Conservation (phyloP, 805 yeast genomes). For the Kregervanrija pseudodelftensis region DNA sequence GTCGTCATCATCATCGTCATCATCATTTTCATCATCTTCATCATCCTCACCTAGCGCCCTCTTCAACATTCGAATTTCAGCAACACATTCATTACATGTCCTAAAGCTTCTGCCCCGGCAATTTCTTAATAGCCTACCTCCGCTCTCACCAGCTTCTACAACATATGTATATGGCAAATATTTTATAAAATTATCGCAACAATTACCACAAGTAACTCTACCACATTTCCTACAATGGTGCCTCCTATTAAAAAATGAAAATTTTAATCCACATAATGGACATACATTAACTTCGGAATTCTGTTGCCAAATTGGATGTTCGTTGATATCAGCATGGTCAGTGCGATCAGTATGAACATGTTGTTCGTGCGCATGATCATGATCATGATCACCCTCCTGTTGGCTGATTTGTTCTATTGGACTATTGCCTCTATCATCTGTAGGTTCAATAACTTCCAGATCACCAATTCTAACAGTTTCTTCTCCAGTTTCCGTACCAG, state of each 20-base stretch:
- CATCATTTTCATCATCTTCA: constrained; percentile 1
- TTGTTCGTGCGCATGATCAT: neutral
- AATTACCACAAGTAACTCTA: constrained; percentile 62
- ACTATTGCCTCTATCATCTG: too few relatives aligned
- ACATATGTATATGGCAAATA: constrained; percentile 57
- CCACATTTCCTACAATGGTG: constrained; percentile 88
- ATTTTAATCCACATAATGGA: constrained; percentile 43
- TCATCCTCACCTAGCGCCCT: constrained; percentile 29
- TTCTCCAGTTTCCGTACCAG: too few relatives aligned
- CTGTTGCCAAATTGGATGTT: constrained; percentile 58
- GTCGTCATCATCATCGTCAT: neutral
- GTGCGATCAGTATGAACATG: neutral
- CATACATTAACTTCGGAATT: constrained; percentile 51
- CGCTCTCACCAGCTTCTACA: constrained; percentile 31
- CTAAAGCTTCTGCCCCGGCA: constrained; percentile 36
- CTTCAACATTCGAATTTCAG: constrained; percentile 47
- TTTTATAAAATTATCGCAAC: constrained; percentile 47
- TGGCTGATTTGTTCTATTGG: too few relatives aligned
- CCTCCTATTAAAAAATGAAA: constrained; percentile 58
- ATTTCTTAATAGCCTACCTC: constrained; percentile 4
- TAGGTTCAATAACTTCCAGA: too few relatives aligned
- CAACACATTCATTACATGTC: constrained; percentile 69
- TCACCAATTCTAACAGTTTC: too few relatives aligned
- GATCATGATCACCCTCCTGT: neutral
- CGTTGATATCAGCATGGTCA: neutral